Conservation (phyloP, 2,329 filamentous ascomycete genomes). For the Nemania sp. region DNA sequence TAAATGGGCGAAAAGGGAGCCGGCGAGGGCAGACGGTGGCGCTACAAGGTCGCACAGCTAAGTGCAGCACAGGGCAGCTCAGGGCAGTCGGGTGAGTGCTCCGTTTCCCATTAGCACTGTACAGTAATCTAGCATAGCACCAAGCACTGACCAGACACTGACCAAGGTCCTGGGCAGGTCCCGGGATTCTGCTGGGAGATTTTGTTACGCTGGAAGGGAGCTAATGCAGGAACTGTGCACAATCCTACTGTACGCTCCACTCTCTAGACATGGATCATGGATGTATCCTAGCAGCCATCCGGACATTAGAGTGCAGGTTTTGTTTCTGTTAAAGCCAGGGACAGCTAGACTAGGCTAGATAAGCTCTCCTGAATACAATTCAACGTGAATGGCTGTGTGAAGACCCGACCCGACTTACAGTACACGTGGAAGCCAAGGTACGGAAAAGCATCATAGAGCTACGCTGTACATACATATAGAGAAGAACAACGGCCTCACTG, state of each 20-base stretch:
- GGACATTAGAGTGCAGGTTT: constrained; percentile 29
- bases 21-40: background rate
- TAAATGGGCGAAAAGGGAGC: background rate
- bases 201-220: constrained; percentile 31
- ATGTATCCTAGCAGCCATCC: constrained; percentile 5
- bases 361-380: constrained; percentile 9
- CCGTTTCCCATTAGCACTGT: constrained; percentile 24
- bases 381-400: constrained; percentile 15
- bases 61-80: background rate
- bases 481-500: too few species aligned
- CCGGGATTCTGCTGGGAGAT: too few species aligned
- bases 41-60: background rate
- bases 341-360: background rate
- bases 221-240: constrained; percentile 47
- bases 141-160: constrained; percentile 13
- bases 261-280: constrained; percentile 32
- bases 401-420: constrained; percentile 7
- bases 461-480: too few species aligned
- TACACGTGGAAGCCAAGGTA: too few species aligned
- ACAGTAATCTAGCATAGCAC: too few species aligned
- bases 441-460: too few species aligned
- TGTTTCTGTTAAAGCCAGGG: constrained; percentile 26
- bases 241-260: constrained; percentile 24
- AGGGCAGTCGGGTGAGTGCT: background rate
- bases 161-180: constrained; percentile 24